Percentiles rank a stretch among this genome's conserved stretches.
Conservation (phyloP, 768 basidiomycete species). For the Boletus patriciae region DNA sequence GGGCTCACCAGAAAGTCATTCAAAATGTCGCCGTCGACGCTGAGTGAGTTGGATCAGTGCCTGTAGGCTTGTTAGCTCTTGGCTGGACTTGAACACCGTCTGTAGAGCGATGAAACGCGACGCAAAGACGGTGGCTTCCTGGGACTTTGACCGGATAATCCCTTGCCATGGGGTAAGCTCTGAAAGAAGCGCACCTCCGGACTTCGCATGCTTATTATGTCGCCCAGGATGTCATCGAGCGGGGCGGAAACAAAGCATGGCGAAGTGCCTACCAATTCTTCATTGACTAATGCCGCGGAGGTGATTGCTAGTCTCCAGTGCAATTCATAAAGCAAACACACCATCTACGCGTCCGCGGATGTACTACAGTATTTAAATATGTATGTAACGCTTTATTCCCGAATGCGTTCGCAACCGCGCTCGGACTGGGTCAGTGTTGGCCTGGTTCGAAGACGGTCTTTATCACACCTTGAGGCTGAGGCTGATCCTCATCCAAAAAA, state of each 20-base stretch:
- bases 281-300: constrained; percentile 15
- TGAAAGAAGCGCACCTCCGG: background rate
- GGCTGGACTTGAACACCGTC: constrained; percentile 1
- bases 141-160: constrained; percentile 76
- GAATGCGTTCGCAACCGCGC: background rate
- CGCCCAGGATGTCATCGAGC: constrained; percentile 60
- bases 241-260: constrained; percentile 57
- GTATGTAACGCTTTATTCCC: background rate
- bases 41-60: constrained; percentile 25
- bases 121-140: constrained; percentile 60
- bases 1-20: constrained; percentile 30
- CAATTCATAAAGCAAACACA: background rate
- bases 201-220: constrained; percentile 1
- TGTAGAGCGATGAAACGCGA: constrained; percentile 58
- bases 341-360: background rate
- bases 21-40: constrained; percentile 19
- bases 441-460: background rate
- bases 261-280: constrained; percentile 40
- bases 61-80: background rate
- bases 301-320: background rate
- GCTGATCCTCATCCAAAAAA: background rate
- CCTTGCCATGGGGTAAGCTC: constrained; percentile 62
- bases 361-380: constrained; percentile 4
- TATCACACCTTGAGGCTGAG: too few relatives aligned
- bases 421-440: background rate